A percentile compares a stretch with the other conserved stretches of the same genome.
These are phyloP conservation scores for Clathrospora elynae DNA, from an alignment of 2,329 filamentous ascomycete species.

Conservation along the genomic window DNA sequence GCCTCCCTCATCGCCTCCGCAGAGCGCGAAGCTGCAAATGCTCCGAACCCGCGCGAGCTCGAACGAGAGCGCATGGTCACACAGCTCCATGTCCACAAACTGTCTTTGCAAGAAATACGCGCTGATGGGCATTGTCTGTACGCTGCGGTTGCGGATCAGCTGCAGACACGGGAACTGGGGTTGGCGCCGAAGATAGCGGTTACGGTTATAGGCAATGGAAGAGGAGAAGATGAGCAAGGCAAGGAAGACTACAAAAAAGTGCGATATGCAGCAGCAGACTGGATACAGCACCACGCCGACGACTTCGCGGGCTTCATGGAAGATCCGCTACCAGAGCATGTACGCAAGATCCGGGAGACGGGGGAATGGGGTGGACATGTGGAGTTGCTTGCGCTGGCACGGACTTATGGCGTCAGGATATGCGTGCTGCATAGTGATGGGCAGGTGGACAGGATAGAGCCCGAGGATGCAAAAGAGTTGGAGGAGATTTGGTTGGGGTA, in stretches of 20 bases:
- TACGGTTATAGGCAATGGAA: too few species aligned
- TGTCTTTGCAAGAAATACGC: conserved; percentile 77
- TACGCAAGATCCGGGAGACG: conserved; percentile 78
- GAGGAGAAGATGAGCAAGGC: conserved; percentile 11
- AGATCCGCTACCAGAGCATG: conserved; percentile 74
- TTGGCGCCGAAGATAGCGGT: conserved; percentile 44
- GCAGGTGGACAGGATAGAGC: conserved; percentile 74
- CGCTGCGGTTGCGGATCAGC: conserved; percentile 85
- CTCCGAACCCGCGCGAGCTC: conserved; percentile 47
- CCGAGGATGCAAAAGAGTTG: conserved; percentile 52
- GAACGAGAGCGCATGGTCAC: conserved; percentile 66
- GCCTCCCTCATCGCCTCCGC: conserved; percentile 71
- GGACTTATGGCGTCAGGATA: conserved; percentile 78
- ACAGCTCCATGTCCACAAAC: conserved; percentile 65
- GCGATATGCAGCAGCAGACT: conserved; percentile 73
- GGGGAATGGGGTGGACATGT: conserved; percentile 96
- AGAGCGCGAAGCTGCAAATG: conserved; percentile 68
- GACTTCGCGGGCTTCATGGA: conserved; percentile 89
- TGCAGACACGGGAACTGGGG: conserved; percentile 55
- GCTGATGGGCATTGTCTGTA: conserved; percentile 97
- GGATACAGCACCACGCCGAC: conserved; percentile 73
- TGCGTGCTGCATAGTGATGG: conserved; percentile 84
- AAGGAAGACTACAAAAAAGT: conserved; percentile 65
- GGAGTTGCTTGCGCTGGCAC: conserved; percentile 83
- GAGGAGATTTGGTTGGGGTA: conserved; percentile 88